Evolutionary conservation across 23 red algal genomes (phyloP), one percentile per base, ranked within the genome.

Genomic region (Gracilaria gracilis): DNA sequence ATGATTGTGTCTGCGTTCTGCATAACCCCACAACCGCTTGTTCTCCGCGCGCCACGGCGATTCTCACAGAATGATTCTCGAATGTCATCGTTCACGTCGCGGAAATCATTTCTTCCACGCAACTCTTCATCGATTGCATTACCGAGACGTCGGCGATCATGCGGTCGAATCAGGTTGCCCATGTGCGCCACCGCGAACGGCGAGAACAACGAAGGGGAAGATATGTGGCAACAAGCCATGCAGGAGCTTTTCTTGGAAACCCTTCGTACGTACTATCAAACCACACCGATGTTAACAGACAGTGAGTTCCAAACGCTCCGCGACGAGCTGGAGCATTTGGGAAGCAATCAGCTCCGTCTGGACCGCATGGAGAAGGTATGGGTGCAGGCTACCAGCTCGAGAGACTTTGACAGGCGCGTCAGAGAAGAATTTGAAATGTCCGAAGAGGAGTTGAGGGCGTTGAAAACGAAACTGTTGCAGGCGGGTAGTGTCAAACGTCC

Each of bases 281-380:
- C 80, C 55, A 87, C 80, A 7, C 96, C 96, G 29, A 85, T 98
- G 83, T 79, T 98, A 25, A 90, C 87, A 31, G 96, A 98, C 66
- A 55, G 58, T 47, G 96, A 98, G 77, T 98, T 98, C 47, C 75
- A 92, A 55, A 98, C 96, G 15, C 86, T 98, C 11, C 93, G 96
- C 65, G 96, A 98, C 82, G 96, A 98, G 65, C 51, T 98, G 81
- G 92, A 98, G 39, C 92, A 98, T 67, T 54, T 98, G 33, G 92
- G 92, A 20, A 73, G 44, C 14, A 71, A 78, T 28, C 88, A 90
- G 29, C 27, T 95, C 12, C 86, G 96, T 5, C 82, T 98, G 15
- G 80, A 88, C 77, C 54, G 66, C 55, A 88, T 98, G 87, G 96
- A 98, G 62, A 91, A 95, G 86, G 77, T 98, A 31, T 98, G 96